These are phyloP conservation scores for Chrysoporthe puriensis DNA, from an alignment of 2,329 filamentous ascomycete species.

Conservation along the genomic window DNA sequence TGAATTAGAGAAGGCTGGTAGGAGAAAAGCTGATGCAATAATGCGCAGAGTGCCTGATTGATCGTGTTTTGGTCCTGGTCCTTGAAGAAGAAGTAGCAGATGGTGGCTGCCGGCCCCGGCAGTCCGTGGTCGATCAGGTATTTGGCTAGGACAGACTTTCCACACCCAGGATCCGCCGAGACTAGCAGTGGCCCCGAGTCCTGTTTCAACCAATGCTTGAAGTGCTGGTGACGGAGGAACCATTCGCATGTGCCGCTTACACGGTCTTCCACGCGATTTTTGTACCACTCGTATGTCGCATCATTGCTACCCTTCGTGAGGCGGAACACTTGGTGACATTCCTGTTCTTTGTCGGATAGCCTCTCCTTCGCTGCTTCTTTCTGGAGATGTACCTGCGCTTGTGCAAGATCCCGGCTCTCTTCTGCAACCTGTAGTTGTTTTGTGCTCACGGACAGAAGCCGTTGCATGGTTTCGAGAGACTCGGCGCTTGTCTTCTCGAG, in stretches of 20 bases:
- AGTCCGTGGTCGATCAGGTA: neutral
- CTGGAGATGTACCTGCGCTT: too few relatives aligned
- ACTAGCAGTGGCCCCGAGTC: neutral
- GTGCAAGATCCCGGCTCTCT: neutral
- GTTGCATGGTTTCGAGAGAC: neutral
- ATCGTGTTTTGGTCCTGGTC: neutral
- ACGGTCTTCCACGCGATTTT: neutral
- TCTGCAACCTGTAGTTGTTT: neutral
- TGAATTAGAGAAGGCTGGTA: neutral
- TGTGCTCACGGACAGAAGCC: neutral
- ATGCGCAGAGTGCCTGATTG: neutral
- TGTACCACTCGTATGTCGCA: neutral
- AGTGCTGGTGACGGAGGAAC: neutral
- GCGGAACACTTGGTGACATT: neutral
- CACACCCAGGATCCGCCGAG: neutral
- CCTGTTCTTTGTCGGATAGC: neutral
- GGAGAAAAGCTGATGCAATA: slow-evolving; percentile 1
- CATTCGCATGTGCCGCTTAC: neutral
- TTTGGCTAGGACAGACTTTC: neutral
- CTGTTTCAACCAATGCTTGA: neutral
- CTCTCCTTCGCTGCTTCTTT: neutral
- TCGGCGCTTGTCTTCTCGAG: neutral
- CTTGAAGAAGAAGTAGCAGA: slow-evolving; percentile 3
- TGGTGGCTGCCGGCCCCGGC: neutral
- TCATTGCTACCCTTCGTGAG: neutral